These are phyloP conservation scores for Fomitiporia mediterranea DNA, from an alignment of 1,284 basidiomycete genomes.

Conservation along the genomic window DNA sequence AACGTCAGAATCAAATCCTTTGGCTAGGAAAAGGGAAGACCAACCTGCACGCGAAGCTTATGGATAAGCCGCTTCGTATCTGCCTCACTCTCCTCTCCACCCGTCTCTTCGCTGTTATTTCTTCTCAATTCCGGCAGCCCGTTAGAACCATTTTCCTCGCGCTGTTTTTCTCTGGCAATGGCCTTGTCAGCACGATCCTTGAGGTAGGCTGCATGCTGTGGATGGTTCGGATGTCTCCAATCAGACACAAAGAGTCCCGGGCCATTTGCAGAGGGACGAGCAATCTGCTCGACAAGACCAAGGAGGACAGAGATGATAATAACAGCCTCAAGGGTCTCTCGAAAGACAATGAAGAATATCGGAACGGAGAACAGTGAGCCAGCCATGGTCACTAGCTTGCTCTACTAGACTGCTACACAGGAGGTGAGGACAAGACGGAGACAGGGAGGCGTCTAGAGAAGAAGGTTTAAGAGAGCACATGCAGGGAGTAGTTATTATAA, in stretches of 20 bases:
- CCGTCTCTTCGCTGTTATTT: conserved; percentile 28
- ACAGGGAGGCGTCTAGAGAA: not conserved
- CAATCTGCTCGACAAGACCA: conserved; percentile 78
- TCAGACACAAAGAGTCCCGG: conserved; percentile 12
- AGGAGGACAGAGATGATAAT: conserved; percentile 88
- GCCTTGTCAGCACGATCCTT: conserved; percentile 4
- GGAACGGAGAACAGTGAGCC: conserved; percentile 70
- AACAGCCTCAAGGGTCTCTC: conserved; percentile 85
- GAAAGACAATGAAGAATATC: conserved; percentile 86
- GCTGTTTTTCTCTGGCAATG: conserved; percentile 12
- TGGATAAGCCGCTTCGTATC: conserved; percentile 41
- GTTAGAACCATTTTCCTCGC: conserved; percentile 11
- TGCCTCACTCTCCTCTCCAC: conserved; percentile 24
- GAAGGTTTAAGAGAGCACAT: too few species aligned
- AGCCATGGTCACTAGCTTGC: too few species aligned
- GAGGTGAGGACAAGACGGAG: conserved; percentile 7
- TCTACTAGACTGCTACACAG: too few species aligned
- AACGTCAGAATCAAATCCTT: not conserved
- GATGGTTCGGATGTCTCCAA: conserved; percentile 15
- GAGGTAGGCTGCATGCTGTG: conserved; percentile 9
- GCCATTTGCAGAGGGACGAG: conserved; percentile 34
- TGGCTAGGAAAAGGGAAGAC: conserved; percentile 7
- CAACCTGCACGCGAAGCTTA: conserved; percentile 61
- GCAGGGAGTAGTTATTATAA: too few species aligned
- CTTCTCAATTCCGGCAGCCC: conserved; percentile 12